Evolutionary conservation across 2,329 filamentous ascomycete species (phyloP), one percentile per base, ranked within the genome.

Genomic region (Cercospora berteroae): DNA sequence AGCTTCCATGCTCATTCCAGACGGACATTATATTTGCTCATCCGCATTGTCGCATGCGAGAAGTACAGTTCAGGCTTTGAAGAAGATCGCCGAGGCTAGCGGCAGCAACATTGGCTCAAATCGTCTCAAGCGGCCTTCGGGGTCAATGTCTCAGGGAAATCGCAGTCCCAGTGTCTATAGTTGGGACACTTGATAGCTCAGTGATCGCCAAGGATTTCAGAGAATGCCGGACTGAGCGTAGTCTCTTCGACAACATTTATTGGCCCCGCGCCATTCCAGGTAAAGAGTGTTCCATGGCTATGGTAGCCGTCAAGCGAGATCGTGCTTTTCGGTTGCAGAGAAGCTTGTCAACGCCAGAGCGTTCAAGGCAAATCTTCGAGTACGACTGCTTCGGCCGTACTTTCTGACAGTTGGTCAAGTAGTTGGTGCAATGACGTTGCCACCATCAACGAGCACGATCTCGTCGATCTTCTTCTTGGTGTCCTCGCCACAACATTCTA

Each of bases 401-500:
- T 29, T 29, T 27, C 12, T 27, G 52, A 57, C 10, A n/a, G 10
- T 2, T 18, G n/a, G 5, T 55, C 29, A 57, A 29, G 42, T 55
- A 13, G 48, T 50, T 10, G 67, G 64, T 16, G 72, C 70, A 48
- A 83, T 81, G 50, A 87, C 84, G 62, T 79, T 81, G 2, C 87
- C 87, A 2, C 83, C 84, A 70, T 89, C 86, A 10, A 89, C 85
- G 68, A 89, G 83, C 72, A 88, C 84, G 79, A 87, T 83, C 75
- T 88, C 85, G 71, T 88, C 86, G 58, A 88, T 77, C 69, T 81
- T 81, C 71, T 81, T 80, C 61, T 81, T 81, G 27, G 85, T 82
- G 7, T 86, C 86, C 73, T 75, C 73, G 16, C 74, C 77, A 67
- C 77, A 79, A 67, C 84, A 86, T 76, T 98, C 94, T 16, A 96